These are phyloP conservation scores for Sporothrix inflata DNA, from an alignment of 2,329 filamentous ascomycete species.

Conservation along the genomic window DNA sequence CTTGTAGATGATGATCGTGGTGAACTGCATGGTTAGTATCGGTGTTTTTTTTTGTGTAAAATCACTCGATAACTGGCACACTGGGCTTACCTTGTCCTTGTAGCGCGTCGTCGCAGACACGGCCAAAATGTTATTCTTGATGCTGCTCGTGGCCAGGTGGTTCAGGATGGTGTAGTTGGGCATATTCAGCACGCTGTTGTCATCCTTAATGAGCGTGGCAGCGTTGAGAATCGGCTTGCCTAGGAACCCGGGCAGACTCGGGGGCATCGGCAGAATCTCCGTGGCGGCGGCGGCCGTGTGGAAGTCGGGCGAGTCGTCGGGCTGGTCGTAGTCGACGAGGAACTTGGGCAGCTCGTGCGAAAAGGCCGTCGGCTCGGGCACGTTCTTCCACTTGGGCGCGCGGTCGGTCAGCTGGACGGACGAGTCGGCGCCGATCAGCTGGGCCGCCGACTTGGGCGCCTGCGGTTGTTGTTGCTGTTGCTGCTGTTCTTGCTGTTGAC, in stretches of 20 bases:
- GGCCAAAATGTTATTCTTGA: constrained; percentile 93
- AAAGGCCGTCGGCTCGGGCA: constrained; percentile 63
- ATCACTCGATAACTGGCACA: not conserved
- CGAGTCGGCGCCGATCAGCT: constrained; percentile 20
- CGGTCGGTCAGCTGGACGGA: constrained; percentile 36
- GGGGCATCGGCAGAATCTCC: constrained; percentile 79
- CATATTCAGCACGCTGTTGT: constrained; percentile 95
- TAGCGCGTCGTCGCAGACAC: constrained; percentile 98
- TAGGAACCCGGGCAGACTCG: constrained; percentile 84
- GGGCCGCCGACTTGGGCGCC: not conserved
- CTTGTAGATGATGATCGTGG: constrained; percentile 98
- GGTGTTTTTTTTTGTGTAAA: not conserved
- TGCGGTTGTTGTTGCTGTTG: not conserved
- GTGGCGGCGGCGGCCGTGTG: constrained; percentile 75
- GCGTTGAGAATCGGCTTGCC: constrained; percentile 94
- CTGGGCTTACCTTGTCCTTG: constrained; percentile 75
- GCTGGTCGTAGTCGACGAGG: constrained; percentile 81
- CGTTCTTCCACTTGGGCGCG: constrained; percentile 57
- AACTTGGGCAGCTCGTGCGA: constrained; percentile 79
- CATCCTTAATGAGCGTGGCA: constrained; percentile 90
- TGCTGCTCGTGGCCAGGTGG: constrained; percentile 94
- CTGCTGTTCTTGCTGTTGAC: constrained; percentile 7
- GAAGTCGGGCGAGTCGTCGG: constrained; percentile 76
- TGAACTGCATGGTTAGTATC: constrained; percentile 64
- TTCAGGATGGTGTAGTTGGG: constrained; percentile 97